Percentiles rank a stretch among this genome's conserved stretches.
These are phyloP conservation scores for Lachancea quebecensis DNA, from an alignment of 805 yeast genomes.

Conservation along the genomic window DNA sequence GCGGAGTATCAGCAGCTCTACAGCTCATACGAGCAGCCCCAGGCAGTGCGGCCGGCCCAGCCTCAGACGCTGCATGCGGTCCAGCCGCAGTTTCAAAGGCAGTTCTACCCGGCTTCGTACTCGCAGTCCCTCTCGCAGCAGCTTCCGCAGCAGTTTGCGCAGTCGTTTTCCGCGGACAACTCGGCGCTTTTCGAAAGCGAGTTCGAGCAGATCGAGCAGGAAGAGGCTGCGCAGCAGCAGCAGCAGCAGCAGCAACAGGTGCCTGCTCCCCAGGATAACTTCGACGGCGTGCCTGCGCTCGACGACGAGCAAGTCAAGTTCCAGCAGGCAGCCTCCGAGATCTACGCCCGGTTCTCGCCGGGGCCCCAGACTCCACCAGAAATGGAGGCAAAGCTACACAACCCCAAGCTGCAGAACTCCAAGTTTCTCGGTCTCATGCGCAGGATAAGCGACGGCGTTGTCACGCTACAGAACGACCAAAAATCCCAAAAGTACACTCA, in stretches of 20 bases:
- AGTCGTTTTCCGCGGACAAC: neutral
- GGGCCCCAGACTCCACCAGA: slow-evolving; percentile 15
- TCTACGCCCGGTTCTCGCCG: slow-evolving; percentile 11
- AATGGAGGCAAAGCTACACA: slow-evolving; percentile 16
- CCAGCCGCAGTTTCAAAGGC: neutral
- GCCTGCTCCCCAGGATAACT: neutral
- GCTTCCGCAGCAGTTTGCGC: slow-evolving; percentile 3
- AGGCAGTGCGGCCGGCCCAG: neutral
- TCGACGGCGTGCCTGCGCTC: neutral
- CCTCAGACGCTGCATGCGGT: neutral
- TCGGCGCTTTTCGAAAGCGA: slow-evolving; percentile 15
- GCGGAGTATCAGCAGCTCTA: slow-evolving; percentile 25
- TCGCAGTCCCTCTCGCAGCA: slow-evolving; percentile 6
- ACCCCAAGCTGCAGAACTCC: slow-evolving; percentile 26
- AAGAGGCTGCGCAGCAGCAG: slow-evolving; percentile 7
- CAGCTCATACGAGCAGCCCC: slow-evolving; percentile 16
- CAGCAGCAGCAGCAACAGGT: slow-evolving; percentile 3
- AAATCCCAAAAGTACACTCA: slow-evolving; percentile 14
- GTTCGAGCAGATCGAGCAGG: slow-evolving; percentile 21
- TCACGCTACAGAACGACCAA: slow-evolving; percentile 19
- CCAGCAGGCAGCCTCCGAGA: slow-evolving; percentile 22
- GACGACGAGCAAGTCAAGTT: slow-evolving; percentile 22
- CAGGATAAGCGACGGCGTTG: slow-evolving; percentile 26
- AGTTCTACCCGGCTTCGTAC: neutral
- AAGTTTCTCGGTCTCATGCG: slow-evolving; percentile 28